Conservation (phyloP, 2,329 filamentous ascomycete genomes). For the Fusarium sp. region DNA sequence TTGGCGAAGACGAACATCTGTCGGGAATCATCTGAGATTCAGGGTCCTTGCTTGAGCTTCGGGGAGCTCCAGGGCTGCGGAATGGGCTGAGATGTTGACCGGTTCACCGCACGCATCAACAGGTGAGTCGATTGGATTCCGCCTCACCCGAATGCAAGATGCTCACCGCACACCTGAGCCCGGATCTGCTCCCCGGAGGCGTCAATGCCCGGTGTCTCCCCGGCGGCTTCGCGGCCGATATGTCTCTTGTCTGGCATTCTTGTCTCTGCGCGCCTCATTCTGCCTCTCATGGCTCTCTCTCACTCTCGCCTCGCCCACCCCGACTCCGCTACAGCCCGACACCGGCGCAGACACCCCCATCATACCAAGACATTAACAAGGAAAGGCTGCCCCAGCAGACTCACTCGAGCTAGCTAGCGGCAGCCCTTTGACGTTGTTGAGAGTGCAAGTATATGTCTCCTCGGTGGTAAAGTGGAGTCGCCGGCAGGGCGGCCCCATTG, state of each 20-base stretch:
- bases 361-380: constrained; percentile 35
- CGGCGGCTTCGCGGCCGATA: constrained; percentile 40
- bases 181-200: constrained; percentile 25
- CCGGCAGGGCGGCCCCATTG: constrained; percentile 28
- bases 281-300: constrained; percentile 32
- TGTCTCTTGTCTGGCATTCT: constrained; percentile 35
- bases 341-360: constrained; percentile 25
- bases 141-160: constrained; percentile 15
- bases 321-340: constrained; percentile 34
- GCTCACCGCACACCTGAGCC: constrained; percentile 44
- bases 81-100: constrained; percentile 38
- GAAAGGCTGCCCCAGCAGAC: constrained; percentile 34
- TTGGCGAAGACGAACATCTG: constrained; percentile 31
- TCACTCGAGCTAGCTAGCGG: constrained; percentile 43
- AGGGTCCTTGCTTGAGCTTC: constrained; percentile 17
- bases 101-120: constrained; percentile 30
- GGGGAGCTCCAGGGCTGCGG: constrained; percentile 18
- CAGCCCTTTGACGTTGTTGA: constrained; percentile 41
- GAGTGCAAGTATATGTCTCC: constrained; percentile 9
- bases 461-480: constrained; percentile 45
- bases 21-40: constrained; percentile 26
- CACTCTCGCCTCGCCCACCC: constrained; percentile 28
- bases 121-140: constrained; percentile 29
- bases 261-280: constrained; percentile 37
- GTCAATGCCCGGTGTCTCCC: constrained; percentile 38